These are phyloP conservation scores for Debaryomyces udenii DNA, from an alignment of 1,139 yeast genomes.

Conservation along the genomic window DNA sequence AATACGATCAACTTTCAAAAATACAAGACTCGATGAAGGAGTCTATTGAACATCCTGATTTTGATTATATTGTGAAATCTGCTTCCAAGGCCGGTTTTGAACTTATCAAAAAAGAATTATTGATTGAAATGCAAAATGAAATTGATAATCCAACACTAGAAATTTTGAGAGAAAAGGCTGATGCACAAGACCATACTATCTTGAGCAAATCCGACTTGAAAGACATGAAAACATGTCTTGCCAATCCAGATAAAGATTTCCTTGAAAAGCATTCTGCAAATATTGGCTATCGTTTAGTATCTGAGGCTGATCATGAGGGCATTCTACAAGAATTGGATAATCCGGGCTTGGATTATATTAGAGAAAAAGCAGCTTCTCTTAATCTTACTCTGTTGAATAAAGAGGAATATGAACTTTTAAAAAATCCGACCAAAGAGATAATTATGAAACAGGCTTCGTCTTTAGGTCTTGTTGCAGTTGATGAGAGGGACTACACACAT, in stretches of 20 bases:
- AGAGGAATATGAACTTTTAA: slow-evolving; percentile 17
- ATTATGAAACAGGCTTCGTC: slow-evolving; percentile 19
- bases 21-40: neutral
- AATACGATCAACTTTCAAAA: slow-evolving; percentile 15
- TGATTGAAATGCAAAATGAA: slow-evolving; percentile 6
- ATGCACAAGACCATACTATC: neutral
- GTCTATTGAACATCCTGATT: slow-evolving; percentile 23
- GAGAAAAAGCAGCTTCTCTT: slow-evolving; percentile 21
- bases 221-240: slow-evolving; percentile 11
- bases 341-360: slow-evolving; percentile 25
- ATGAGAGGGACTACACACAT: slow-evolving; percentile 11
- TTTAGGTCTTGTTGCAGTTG: slow-evolving; percentile 17
- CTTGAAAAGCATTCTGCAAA: slow-evolving; percentile 20
- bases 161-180: slow-evolving; percentile 20
- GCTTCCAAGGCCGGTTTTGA: slow-evolving; percentile 6
- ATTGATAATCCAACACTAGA: slow-evolving; percentile 26
- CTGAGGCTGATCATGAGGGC: slow-evolving; percentile 23
- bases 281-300: slow-evolving; percentile 23
- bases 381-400: slow-evolving; percentile 23
- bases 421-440: slow-evolving; percentile 21
- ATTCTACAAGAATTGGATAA: slow-evolving; percentile 16
- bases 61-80: slow-evolving; percentile 23
- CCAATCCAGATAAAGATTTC: slow-evolving; percentile 24
- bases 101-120: slow-evolving; percentile 2
- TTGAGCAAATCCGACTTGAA: slow-evolving; percentile 5